Evolutionary conservation across 2,329 filamentous ascomycete species (phyloP), one percentile per base, ranked within the genome.

Genomic region (Podosphaera aphanis): DNA sequence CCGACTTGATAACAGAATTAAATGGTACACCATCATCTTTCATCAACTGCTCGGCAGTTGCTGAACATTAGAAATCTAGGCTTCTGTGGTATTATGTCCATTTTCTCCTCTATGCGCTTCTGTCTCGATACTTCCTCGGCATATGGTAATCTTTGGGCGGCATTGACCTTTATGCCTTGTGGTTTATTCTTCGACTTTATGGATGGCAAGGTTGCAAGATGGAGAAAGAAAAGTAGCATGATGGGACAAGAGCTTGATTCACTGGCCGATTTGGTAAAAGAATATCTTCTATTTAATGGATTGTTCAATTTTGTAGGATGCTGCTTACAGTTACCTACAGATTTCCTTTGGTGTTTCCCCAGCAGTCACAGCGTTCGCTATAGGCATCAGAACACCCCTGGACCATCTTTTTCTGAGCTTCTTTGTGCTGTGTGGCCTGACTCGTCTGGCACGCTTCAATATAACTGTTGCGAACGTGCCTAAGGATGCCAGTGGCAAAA

Each of bases 171-270:
- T 62, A 81, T 95, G 63, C 88, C 88, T 0, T 83, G 94, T 49
- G 86, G 85, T 4, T 68, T 95, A 11, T 94, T 95, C 67, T 95
- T 95, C 62, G 90, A 98, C 63, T 92, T 93, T 60, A 84, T 95
- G 71, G 90, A 98, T 62, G 90, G 90, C 59, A 90, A 86, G 60
- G 86, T 98, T 47, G 90, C 90, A 51, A 72, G 90, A 52, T 95
- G 90, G 90, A 77, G 90, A 61, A 80, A 84, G 65, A 98, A 94
- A 77, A 90, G 83, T 57, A 92, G 83, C 56, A 69, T 98, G 60
- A 95, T 98, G 88, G 90, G 90, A 11, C 88, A 94, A 63, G 90
- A 98, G 64, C 68, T 98, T 47, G 90, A 98, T 62, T 95, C 88
- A 5, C 70, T 98, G 42, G 90, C 90, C 46, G 90, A 98, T 61